phyloP scores from a whole-genome alignment of 2,329 filamentous ascomycete species.

The Stachybotrys echinatus region DNA sequence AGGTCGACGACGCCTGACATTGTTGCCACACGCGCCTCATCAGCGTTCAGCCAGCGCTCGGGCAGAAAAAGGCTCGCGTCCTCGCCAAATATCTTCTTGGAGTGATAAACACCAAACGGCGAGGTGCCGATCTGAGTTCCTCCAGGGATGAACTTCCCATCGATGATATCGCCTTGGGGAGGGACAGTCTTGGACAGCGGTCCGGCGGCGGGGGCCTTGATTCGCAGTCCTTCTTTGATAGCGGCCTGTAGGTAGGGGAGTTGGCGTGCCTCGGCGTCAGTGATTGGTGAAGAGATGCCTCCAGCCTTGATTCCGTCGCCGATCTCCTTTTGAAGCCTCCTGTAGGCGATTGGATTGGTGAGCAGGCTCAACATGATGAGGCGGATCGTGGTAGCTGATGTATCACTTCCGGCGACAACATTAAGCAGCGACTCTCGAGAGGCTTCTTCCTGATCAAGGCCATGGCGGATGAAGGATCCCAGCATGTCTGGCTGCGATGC shows the following conservation, averaged over 20 bases:
- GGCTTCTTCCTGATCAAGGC: slow-evolving; percentile 20
- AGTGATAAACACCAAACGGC: slow-evolving; percentile 31
- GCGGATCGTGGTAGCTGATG: slow-evolving; percentile 40
- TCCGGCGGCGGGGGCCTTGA: slow-evolving; percentile 19
- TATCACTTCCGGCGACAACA: slow-evolving; percentile 26
- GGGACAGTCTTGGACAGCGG: slow-evolving; percentile 18
- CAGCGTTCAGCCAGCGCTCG: slow-evolving; percentile 40
- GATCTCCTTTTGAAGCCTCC: slow-evolving; percentile 30
- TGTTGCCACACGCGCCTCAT: slow-evolving; percentile 18
- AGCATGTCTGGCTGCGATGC: slow-evolving; percentile 6
- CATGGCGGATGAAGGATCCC: slow-evolving; percentile 24
- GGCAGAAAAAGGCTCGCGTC: slow-evolving; percentile 39
- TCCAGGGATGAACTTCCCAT: slow-evolving; percentile 31
- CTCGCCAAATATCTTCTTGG: slow-evolving; percentile 27
- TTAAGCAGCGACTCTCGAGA: slow-evolving; percentile 21
- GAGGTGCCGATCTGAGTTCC: slow-evolving; percentile 39
- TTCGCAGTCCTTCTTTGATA: slow-evolving; percentile 36
- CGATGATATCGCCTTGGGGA: slow-evolving; percentile 13
- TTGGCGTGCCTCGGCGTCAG: slow-evolving; percentile 26
- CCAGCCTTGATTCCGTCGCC: slow-evolving; percentile 10
- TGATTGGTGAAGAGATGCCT: slow-evolving; percentile 19
- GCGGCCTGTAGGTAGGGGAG: slow-evolving; percentile 38
- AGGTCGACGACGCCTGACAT: slow-evolving; percentile 34
- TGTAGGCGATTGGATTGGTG: slow-evolving; percentile 36
- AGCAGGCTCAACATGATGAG: slow-evolving; percentile 42